Conservation (phyloP, 129 eudicot species). For the Smallanthus sonchifolius region DNA sequence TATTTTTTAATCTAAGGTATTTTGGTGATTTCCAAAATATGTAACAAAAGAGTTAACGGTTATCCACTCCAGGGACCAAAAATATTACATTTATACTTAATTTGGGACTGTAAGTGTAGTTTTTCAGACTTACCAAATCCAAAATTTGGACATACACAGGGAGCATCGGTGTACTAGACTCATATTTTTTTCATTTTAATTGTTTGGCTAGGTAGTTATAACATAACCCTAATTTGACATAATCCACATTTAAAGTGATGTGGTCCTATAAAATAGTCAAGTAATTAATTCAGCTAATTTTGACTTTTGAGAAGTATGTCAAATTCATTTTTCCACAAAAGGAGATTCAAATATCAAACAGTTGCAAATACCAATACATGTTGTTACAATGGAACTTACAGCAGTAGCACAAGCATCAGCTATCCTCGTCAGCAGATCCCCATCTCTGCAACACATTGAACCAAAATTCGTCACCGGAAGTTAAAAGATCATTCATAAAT, state of each 20-base stretch:
- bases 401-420: conserved; percentile 85
- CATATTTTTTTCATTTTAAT: background rate
- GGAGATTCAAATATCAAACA: background rate
- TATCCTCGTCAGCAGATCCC: conserved; percentile 66
- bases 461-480: background rate
- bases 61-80: too few relatives aligned
- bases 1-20: too few relatives aligned
- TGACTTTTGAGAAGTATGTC: background rate
- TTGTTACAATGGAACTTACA: conserved; percentile 25
- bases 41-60: too few relatives aligned
- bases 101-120: too few relatives aligned
- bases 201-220: background rate
- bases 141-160: too few relatives aligned
- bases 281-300: background rate
- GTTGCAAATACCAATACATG: too few relatives aligned
- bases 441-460: conserved; percentile 52
- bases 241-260: background rate
- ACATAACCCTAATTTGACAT: background rate
- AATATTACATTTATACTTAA: too few relatives aligned
- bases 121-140: too few relatives aligned
- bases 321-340: background rate
- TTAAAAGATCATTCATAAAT: background rate
- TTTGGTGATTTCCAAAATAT: too few relatives aligned
- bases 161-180: too few relatives aligned
- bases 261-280: background rate